Conservation (phyloP, 768 basidiomycete genomes). For the Lactifluus piperatus region DNA sequence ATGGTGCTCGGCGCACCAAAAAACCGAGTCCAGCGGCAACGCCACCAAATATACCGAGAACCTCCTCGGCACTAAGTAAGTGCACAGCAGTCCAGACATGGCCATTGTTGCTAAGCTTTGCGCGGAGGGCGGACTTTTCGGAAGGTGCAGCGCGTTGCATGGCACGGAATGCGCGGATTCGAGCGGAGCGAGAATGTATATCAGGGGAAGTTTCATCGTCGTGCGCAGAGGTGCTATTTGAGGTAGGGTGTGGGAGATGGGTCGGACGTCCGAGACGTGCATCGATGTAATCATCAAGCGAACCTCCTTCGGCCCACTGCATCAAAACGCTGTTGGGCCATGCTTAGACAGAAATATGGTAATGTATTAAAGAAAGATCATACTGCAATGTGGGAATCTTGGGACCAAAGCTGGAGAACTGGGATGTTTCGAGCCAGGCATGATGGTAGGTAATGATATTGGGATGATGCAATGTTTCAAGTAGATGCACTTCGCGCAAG, state of each 20-base stretch:
- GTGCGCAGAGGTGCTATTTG: constrained; percentile 39
- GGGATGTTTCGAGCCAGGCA: constrained; percentile 81
- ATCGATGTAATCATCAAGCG: constrained; percentile 81
- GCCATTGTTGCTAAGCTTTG: constrained; percentile 35
- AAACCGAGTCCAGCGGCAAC: constrained; percentile 83
- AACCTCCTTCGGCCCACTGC: constrained; percentile 92
- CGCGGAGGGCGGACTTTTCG: constrained; percentile 52
- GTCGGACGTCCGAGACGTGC: constrained; percentile 54
- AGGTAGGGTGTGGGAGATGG: constrained; percentile 20
- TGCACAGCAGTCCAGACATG: constrained; percentile 66
- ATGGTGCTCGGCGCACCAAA: constrained; percentile 44
- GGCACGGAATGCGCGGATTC: constrained; percentile 69
- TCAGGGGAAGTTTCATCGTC: constrained; percentile 17
- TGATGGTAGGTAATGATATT: constrained; percentile 97
- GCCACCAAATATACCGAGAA: constrained; percentile 71
- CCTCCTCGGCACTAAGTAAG: constrained; percentile 77
- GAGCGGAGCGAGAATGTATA: constrained; percentile 49
- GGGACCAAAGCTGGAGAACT: constrained; percentile 85
- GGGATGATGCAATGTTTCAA: constrained; percentile 81
- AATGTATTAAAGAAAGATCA: constrained; percentile 24
- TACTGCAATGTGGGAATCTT: constrained; percentile 83
- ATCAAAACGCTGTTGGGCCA: constrained; percentile 56
- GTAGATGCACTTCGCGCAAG: constrained; percentile 74
- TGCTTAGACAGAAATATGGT: not conserved
- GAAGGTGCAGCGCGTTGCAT: constrained; percentile 56